Evolutionary conservation across 495 filamentous ascomycete genomes (phyloP).

Genomic region (Rhypophila decipiens): DNA sequence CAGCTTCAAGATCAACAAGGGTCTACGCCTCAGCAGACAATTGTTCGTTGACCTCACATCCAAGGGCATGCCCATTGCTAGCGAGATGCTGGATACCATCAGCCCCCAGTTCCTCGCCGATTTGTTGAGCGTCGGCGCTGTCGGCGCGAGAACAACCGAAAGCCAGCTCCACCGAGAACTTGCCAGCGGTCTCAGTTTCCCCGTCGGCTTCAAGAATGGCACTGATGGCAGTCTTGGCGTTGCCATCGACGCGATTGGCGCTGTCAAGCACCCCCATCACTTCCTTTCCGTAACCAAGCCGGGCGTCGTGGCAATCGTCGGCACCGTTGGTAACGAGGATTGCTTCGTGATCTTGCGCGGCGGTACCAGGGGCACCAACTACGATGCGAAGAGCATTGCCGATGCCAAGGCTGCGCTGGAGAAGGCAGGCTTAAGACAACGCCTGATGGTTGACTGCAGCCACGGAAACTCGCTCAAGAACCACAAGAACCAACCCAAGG

Average conservation of each 20-base stretch:
- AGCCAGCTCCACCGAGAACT: constrained; percentile 92
- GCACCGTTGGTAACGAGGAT: constrained; percentile 93
- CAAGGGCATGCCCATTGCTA: constrained; percentile 96
- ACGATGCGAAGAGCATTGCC: constrained; percentile 73
- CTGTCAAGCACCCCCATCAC: constrained; percentile 89
- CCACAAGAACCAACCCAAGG: constrained; percentile 96
- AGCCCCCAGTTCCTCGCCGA: constrained; percentile 98
- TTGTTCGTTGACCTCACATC: constrained; percentile 91
- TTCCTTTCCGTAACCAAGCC: constrained; percentile 99
- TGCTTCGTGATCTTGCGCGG: constrained; percentile 97
- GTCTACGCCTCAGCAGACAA: constrained; percentile 77
- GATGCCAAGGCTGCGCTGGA: constrained; percentile 27
- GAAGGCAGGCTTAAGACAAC: constrained; percentile 40
- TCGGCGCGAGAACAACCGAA: constrained; percentile 94
- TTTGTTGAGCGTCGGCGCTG: constrained; percentile 81
- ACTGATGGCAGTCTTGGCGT: constrained; percentile 89
- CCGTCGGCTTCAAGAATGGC: constrained; percentile 99
- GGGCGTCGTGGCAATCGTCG: constrained; percentile 91
- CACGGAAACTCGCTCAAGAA: constrained; percentile 95
- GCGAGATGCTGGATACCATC: constrained; percentile 98
- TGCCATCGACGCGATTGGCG: constrained; percentile 93
- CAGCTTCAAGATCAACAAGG: constrained; percentile 98
- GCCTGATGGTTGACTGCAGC: constrained; percentile 97
- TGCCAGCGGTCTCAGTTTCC: constrained; percentile 90
- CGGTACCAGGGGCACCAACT: constrained; percentile 91